Evolutionary conservation across 208 protist genomes (phyloP).

Genomic region (Leishmania tarentolae): DNA sequence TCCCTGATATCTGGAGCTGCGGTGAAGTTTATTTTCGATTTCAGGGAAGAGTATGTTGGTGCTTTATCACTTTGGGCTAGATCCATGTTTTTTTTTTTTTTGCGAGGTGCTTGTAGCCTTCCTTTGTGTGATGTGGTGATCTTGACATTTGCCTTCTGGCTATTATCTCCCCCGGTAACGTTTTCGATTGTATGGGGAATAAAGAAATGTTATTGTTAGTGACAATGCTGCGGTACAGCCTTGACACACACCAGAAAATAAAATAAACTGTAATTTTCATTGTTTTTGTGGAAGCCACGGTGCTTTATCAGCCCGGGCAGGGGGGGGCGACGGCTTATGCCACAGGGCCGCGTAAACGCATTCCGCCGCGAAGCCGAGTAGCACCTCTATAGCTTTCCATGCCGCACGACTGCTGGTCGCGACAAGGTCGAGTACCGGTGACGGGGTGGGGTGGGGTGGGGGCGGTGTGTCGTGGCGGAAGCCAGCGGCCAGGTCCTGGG

Average conservation of each 20-base stretch:
- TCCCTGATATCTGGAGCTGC: neutral
- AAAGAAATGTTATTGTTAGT: no score
- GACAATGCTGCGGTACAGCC: no score
- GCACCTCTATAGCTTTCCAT: neutral
- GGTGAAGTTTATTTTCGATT: neutral
- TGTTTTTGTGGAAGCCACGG: no score
- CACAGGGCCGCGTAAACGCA: no score
- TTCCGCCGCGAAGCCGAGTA: no score
- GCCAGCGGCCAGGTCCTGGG: neutral
- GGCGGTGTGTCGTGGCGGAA: neutral
- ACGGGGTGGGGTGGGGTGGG: neutral
- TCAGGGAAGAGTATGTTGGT: neutral
- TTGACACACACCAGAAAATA: no score
- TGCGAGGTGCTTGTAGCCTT: neutral
- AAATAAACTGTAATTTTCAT: no score
- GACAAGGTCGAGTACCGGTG: neutral
- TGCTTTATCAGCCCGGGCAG: no score
- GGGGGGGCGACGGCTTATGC: no score
- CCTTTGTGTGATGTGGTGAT: neutral
- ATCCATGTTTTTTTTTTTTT: neutral
- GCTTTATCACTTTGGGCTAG: neutral
- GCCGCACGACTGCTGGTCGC: neutral
- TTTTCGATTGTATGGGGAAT: no score
- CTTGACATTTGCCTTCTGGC: no score
- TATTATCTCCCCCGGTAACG: no score